These are phyloP conservation scores for Westerdykella aurantiaca DNA, from an alignment of 2,329 filamentous ascomycete genomes.

Conservation along the genomic window DNA sequence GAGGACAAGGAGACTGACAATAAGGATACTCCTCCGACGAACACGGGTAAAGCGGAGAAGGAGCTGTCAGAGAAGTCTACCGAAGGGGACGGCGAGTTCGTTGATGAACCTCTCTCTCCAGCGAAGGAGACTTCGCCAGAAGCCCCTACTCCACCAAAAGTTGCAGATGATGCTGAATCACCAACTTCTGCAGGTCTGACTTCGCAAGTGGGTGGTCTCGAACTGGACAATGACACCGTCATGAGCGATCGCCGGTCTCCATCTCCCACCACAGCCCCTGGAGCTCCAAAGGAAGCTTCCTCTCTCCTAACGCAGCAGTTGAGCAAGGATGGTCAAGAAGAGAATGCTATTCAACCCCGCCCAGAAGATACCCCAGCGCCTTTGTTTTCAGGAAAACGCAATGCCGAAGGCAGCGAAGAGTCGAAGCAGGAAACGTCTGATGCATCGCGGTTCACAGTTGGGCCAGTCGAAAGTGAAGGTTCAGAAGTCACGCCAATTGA, in stretches of 20 bases:
- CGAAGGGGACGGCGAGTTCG: conserved; percentile 60
- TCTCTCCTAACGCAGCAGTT: conserved; percentile 42
- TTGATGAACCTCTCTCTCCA: conserved; percentile 71
- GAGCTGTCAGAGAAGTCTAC: conserved; percentile 18
- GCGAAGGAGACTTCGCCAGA: conserved; percentile 15
- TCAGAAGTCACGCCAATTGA: conserved; percentile 36
- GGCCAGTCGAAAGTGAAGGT: conserved; percentile 24
- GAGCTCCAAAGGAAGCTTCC: conserved; percentile 29
- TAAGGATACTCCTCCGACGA: background rate
- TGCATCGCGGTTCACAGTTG: conserved; percentile 21
- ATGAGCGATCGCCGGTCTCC: conserved; percentile 36
- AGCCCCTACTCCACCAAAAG: conserved; percentile 16
- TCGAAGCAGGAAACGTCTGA: conserved; percentile 20
- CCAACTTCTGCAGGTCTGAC: conserved; percentile 51
- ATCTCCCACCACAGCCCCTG: conserved; percentile 13
- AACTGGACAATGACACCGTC: conserved; percentile 54
- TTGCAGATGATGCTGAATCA: conserved; percentile 34
- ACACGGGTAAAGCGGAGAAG: conserved; percentile 48
- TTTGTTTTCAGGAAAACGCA: conserved; percentile 49
- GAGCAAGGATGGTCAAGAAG: conserved; percentile 22
- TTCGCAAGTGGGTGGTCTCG: conserved; percentile 52
- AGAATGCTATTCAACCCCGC: conserved; percentile 46
- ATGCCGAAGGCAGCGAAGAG: conserved; percentile 18
- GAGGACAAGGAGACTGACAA: conserved; percentile 49
- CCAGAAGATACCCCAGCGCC: conserved; percentile 65